Conservation (phyloP, 2,329 filamentous ascomycete genomes). For the Xylaria multiplex region DNA sequence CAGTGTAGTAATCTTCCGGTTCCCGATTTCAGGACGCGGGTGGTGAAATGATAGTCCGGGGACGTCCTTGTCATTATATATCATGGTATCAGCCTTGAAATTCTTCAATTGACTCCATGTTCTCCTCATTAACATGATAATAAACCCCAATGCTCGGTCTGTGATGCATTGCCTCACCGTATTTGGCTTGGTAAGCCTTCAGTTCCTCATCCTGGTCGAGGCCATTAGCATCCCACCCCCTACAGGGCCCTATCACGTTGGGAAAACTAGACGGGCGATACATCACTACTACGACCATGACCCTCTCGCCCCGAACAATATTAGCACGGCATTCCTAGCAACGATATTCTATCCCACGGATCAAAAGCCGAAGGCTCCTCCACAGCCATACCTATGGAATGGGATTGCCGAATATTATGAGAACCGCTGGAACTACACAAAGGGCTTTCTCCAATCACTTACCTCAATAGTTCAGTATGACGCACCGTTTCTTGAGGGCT, state of each 20-base stretch:
- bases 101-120: neutral
- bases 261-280: conserved; percentile 22
- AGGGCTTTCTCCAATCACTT: conserved; percentile 14
- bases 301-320: conserved; percentile 25
- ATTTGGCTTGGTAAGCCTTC: neutral
- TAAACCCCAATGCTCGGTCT: neutral
- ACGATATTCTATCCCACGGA: conserved; percentile 32
- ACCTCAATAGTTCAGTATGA: conserved; percentile 21
- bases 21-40: neutral
- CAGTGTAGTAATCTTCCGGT: neutral
- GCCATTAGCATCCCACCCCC: conserved; percentile 16
- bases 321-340: conserved; percentile 26
- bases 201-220: neutral
- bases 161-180: neutral
- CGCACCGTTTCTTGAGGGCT: conserved; percentile 24
- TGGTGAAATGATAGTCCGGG: neutral
- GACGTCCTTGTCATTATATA: neutral
- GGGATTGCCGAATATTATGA: conserved; percentile 21
- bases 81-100: neutral
- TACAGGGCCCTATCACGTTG: conserved; percentile 25
- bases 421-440: conserved; percentile 12
- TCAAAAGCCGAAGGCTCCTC: neutral
- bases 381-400: conserved; percentile 13
- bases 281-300: conserved; percentile 21
- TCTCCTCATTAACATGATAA: neutral